Evolutionary conservation across 202 grass and related monocot species (phyloP).

Genomic region (Musa balbisiana): DNA sequence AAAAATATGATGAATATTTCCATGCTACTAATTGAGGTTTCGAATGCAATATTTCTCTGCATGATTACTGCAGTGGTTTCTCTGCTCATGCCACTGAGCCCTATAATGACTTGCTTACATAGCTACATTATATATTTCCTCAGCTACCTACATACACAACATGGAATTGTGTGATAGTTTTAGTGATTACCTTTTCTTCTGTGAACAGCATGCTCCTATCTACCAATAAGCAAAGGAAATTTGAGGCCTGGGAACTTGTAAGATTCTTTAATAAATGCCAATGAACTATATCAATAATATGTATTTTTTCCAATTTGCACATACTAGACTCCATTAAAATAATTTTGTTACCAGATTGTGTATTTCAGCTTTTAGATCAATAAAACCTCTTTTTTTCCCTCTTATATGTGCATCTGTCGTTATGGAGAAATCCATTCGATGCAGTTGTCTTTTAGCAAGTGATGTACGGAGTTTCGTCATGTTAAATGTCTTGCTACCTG

Average conservation of each 20-base stretch:
- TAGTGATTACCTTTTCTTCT: not conserved
- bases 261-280: constrained; percentile 15
- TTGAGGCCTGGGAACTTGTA: constrained; percentile 87
- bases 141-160: too few relatives aligned
- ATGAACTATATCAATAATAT: too few relatives aligned
- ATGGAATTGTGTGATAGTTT: not conserved
- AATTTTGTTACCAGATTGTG: too few relatives aligned
- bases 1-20: not conserved
- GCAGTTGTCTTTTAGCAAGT: not conserved
- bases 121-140: too few relatives aligned
- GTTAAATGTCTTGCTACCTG: not conserved
- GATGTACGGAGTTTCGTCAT: not conserved
- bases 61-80: too few relatives aligned
- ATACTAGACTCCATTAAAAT: too few relatives aligned
- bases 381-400: too few relatives aligned
- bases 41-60: not conserved
- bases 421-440: too few relatives aligned
- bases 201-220: constrained; percentile 50
- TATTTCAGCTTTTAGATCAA: too few relatives aligned
- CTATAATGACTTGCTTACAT: not conserved
- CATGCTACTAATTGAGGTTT: not conserved
- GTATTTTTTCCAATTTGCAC: too few relatives aligned
- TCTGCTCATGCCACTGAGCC: not conserved
- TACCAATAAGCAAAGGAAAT: constrained; percentile 34
- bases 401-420: too few relatives aligned